Percentiles rank a stretch among this genome's conserved stretches.
Conservation (phyloP, 2,329 filamentous ascomycete genomes). For the Calonectria montana region DNA sequence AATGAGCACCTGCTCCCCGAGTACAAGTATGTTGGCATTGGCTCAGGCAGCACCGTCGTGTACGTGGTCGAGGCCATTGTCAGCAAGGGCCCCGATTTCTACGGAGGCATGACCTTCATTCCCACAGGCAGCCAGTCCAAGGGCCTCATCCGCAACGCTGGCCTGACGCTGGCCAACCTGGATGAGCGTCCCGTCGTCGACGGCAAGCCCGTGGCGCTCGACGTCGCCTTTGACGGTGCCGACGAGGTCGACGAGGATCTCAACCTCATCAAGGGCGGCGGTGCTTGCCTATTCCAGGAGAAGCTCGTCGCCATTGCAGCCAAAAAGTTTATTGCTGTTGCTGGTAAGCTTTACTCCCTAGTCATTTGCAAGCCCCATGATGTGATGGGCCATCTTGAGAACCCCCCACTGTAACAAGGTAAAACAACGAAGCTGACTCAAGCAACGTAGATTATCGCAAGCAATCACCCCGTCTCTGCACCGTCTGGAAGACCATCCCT, state of each 20-base stretch:
- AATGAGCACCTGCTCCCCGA: constrained; percentile 74
- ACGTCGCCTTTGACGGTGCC: constrained; percentile 95
- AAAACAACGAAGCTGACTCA: constrained; percentile 17
- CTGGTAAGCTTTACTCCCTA: constrained; percentile 64
- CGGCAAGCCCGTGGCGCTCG: constrained; percentile 67
- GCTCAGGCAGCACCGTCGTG: constrained; percentile 83
- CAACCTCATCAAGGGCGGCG: constrained; percentile 98
- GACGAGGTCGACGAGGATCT: constrained; percentile 96
- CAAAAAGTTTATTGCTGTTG: constrained; percentile 88
- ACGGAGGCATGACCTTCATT: constrained; percentile 80
- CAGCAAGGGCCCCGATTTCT: constrained; percentile 65
- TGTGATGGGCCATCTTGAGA: not conserved
- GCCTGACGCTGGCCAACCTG: constrained; percentile 81
- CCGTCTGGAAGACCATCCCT: constrained; percentile 85
- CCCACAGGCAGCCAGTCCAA: constrained; percentile 94
- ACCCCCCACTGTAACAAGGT: not conserved
- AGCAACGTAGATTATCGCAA: constrained; percentile 83
- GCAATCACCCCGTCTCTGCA: constrained; percentile 79
- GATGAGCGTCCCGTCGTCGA: constrained; percentile 72
- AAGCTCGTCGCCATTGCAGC: constrained; percentile 91
- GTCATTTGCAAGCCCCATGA: constrained; percentile 2
- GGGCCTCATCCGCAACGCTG: constrained; percentile 83
- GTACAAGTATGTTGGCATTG: constrained; percentile 79
- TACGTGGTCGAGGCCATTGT: constrained; percentile 88
- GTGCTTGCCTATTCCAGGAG: constrained; percentile 97